These are phyloP conservation scores for Davidsoniella neocaledoniae DNA, from an alignment of 2,329 filamentous ascomycete genomes.

Conservation along the genomic window DNA sequence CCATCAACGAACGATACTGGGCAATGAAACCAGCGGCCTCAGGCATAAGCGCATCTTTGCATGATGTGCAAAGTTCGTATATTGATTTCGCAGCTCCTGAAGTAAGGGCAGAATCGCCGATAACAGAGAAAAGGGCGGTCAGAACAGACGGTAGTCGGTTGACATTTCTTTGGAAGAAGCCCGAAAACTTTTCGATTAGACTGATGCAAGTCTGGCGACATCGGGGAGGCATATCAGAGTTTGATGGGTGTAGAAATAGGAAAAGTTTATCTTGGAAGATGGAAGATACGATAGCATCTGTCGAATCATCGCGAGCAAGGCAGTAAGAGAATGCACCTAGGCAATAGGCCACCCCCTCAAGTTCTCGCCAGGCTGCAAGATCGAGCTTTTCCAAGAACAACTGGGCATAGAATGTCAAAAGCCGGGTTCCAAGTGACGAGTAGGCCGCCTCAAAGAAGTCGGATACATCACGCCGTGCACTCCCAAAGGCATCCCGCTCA, in stretches of 20 bases:
- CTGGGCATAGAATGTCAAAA: conserved; percentile 41
- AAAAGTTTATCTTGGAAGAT: conserved; percentile 40
- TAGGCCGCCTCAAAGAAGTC: conserved; percentile 62
- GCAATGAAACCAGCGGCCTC: conserved; percentile 53
- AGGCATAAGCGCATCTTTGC: conserved; percentile 47
- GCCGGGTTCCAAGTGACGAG: conserved; percentile 36
- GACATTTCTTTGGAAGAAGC: conserved; percentile 58
- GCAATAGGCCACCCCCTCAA: conserved; percentile 46
- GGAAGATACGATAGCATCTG: conserved; percentile 39
- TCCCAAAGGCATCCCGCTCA: conserved; percentile 48
- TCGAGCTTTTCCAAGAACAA: conserved; percentile 26
- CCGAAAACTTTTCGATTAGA: conserved; percentile 54
- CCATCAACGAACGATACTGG: conserved; percentile 49
- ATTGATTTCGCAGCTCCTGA: conserved; percentile 61
- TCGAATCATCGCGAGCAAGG: conserved; percentile 36
- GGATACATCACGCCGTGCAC: conserved; percentile 62
- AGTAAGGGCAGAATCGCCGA: conserved; percentile 45
- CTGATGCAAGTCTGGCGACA: conserved; percentile 52
- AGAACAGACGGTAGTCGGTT: conserved; percentile 52
- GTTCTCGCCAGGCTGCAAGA: conserved; percentile 33
- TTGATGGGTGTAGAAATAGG: conserved; percentile 11
- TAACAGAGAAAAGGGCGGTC: conserved; percentile 55
- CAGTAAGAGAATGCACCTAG: conserved; percentile 52
- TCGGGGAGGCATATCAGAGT: conserved; percentile 39
- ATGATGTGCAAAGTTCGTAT: conserved; percentile 56